Conservation (phyloP, 2,329 filamentous ascomycete genomes). For the Aplosporella prunicola region DNA sequence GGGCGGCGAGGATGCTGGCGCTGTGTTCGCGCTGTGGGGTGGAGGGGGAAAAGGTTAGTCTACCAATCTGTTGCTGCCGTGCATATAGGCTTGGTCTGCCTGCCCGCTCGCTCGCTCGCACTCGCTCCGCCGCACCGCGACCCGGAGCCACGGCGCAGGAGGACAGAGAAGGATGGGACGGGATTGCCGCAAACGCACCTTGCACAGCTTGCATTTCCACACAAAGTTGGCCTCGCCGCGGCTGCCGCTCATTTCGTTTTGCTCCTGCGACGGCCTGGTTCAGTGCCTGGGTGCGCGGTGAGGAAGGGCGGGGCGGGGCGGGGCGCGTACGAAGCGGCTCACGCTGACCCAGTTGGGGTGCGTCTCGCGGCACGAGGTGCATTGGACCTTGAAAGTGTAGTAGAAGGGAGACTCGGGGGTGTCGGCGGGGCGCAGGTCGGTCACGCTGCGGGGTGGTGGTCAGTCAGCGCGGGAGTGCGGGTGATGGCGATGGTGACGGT, state of each 20-base stretch:
- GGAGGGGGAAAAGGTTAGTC: no score
- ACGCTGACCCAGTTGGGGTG: conserved; percentile 81
- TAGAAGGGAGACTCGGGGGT: conserved; percentile 76
- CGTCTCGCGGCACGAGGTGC: conserved; percentile 88
- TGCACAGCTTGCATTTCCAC: conserved; percentile 99
- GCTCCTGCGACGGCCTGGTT: conserved; percentile 50
- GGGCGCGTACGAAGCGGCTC: conserved; percentile 67
- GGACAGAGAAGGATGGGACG: not conserved
- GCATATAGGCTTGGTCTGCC: no score
- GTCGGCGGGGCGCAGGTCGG: conserved; percentile 77
- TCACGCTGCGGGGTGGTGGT: conserved; percentile 79
- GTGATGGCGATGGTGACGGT: not conserved
- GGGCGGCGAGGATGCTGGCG: conserved; percentile 68
- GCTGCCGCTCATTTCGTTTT: conserved; percentile 83
- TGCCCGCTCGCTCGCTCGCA: no score
- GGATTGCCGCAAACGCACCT: conserved; percentile 46
- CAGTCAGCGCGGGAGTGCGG: not conserved
- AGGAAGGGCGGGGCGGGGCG: not conserved
- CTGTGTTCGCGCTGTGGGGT: conserved; percentile 76
- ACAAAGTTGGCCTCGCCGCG: conserved; percentile 97
- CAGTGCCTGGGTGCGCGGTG: not conserved
- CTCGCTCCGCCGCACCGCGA: no score
- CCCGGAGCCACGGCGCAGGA: not conserved
- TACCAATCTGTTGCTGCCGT: no score
- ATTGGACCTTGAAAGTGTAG: conserved; percentile 97